Base-by-base conservation (phyloP, 768 basidiomycete species). In the Neoboletus magnificus region DNA sequence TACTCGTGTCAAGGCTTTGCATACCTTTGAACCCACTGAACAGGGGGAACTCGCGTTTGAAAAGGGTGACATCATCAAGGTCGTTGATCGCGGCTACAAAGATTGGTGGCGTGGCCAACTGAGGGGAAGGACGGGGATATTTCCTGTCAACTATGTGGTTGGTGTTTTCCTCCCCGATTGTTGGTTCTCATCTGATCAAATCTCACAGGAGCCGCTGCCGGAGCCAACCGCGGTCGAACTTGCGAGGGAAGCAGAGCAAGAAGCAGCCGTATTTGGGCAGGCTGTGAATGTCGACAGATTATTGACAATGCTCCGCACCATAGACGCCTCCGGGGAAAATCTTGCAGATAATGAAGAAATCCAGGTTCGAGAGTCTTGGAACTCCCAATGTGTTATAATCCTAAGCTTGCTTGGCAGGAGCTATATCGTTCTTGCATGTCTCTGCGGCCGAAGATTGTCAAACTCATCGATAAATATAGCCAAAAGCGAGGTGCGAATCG, bases 21-120 rank as follows among this genome's bases (percentile, higher is more conserved):
- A 96, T 65, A 82, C 87, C 0, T 98, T 98, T 61, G 84, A 89
- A 46, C 87, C 93, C 0, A 85, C 88, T 0, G 92, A 95, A 63
- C 81, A 86, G 0, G 94, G 93, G 12, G 96, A 98, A 68, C 80
- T 98, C 2, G 85, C 87, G 1, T 96, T 98, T 65, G 87, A 92
- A 48, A 89, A 88, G 61, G 96, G 94, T 2, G 95, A 97, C 60
- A 78, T 96, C 44, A 93, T 98, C 76, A 93, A 93, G 65, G 95
- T 98, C 15, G 86, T 98, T 23, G 93, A 97, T 69, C 83, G 93
- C 25, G 89, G 87, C 23, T 96, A 96, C 71, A 89, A 91, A 63
- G 93, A 97, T 67, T 98, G 96, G 96, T 98, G 94, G 93, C 75
- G 92, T 23, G 96, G 96, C 1, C 93, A 97, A 62, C 71, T 95